Percentiles rank a stretch among this genome's conserved stretches.
Conservation (phyloP, 2,329 filamentous ascomycete species). For the Capronia epimyces region DNA sequence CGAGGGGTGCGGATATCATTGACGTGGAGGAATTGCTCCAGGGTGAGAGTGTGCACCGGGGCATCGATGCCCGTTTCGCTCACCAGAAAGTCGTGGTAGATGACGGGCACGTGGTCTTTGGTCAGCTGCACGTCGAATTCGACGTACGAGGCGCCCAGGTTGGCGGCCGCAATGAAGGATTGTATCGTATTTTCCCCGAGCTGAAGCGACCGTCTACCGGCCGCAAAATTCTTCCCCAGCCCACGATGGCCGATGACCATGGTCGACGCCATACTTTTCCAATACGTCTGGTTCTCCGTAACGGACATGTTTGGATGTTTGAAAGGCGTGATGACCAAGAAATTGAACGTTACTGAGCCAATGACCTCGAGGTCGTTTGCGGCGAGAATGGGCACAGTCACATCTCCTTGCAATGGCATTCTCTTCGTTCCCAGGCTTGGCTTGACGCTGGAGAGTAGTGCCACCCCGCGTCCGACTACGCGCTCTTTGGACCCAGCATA, state of each 20-base stretch:
- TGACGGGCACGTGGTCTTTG: slow-evolving; percentile 97
- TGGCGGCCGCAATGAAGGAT: slow-evolving; percentile 94
- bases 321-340: slow-evolving; percentile 90
- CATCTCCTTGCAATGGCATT: slow-evolving; percentile 88
- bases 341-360: slow-evolving; percentile 93
- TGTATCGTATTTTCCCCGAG: slow-evolving; percentile 92
- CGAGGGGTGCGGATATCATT: slow-evolving; percentile 53
- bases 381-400: slow-evolving; percentile 84
- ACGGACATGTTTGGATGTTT: slow-evolving; percentile 89
- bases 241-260: slow-evolving; percentile 73
- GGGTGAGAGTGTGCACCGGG: slow-evolving; percentile 86
- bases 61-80: slow-evolving; percentile 97
- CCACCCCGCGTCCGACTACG: slow-evolving; percentile 81
- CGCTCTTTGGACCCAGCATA: slow-evolving; percentile 79
- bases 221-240: slow-evolving; percentile 79
- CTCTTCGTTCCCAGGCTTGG: slow-evolving; percentile 75
- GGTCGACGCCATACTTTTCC: slow-evolving; percentile 84
- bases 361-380: slow-evolving; percentile 80
- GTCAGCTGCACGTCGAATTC: slow-evolving; percentile 89
- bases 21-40: slow-evolving; percentile 92
- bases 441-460: slow-evolving; percentile 78
- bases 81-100: slow-evolving; percentile 97
- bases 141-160: slow-evolving; percentile 71
- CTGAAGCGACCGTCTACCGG: slow-evolving; percentile 78
- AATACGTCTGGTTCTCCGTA: slow-evolving; percentile 86